Evolutionary conservation across 169 alveolate species (phyloP).

Genomic region (Plasmodium blacklocki): DNA sequence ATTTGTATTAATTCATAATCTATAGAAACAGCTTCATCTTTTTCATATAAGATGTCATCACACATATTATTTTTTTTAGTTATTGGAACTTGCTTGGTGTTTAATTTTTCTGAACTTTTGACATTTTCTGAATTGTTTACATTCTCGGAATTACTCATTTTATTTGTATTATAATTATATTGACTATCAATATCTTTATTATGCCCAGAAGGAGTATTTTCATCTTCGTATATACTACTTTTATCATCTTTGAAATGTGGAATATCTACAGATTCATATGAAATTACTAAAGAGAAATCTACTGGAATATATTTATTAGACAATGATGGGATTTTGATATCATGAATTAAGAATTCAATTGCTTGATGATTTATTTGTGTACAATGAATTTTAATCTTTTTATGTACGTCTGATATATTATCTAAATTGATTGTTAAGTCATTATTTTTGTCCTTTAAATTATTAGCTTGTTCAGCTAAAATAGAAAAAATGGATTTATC

Average conservation of each 20-base stretch:
- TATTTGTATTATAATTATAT: background rate
- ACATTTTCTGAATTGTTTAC: background rate
- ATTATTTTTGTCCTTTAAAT: conserved; percentile 71
- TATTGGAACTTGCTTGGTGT: background rate
- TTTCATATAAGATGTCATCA: background rate
- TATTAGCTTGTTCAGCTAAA: conserved; percentile 73
- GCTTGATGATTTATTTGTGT: conserved; percentile 67
- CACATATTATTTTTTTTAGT: background rate
- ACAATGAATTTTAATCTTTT: conserved; percentile 58
- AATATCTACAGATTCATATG: conserved; percentile 22
- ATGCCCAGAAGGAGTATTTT: background rate
- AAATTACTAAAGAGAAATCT: conserved; percentile 48
- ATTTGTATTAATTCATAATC: conserved; percentile 57
- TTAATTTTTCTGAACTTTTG: background rate
- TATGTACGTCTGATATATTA: background rate
- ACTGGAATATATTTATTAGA: conserved; percentile 13
- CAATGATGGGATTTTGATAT: conserved; percentile 20
- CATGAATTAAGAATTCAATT: conserved; percentile 36
- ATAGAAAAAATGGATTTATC: conserved; percentile 73
- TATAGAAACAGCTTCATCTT: background rate
- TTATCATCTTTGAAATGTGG: background rate
- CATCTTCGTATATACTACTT: background rate
- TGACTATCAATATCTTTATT: background rate
- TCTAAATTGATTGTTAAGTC: conserved; percentile 24
- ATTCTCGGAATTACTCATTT: background rate